Base-by-base conservation (phyloP, 2,329 filamentous ascomycete species). In the Fusarium nanum region DNA sequence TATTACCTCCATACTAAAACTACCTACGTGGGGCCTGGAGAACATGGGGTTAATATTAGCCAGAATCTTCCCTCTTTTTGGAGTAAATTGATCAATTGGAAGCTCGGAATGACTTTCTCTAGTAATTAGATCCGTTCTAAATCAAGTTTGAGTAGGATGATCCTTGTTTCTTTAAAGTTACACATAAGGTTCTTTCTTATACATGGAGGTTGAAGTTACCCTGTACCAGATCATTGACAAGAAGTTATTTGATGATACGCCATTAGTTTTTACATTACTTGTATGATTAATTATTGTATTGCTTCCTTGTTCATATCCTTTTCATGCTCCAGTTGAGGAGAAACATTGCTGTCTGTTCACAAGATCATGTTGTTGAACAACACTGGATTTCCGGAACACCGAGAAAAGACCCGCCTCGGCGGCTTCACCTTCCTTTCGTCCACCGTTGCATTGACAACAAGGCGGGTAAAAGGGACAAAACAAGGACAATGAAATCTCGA, bases 21-120 rank as follows among this genome's bases (percentile, higher is more conserved):
- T 27, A 53, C 49, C 27, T 27, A 53, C 49, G 34, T 53, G 49
- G 49, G 49, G 49, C 49, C 23, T 41, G 23, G 20, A 22, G 49
- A 42, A 42, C 49, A 53, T 53, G 49, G 49, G 49, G 49, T 42
- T 42, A 28, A 42, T 8, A 20, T 34, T 41, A 22, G 13, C 49
- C 23, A 25, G 22, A 27, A 12, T 53, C 18, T 28, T 20, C 18
- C 16, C 13, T 41, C 9, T 16, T 27, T 22, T 53, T 42, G n/a
- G 32, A 42, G n/a, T 22, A 41, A 42, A 37, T 25, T 3, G 4
- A 22, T 18, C 14, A 42, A 42, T 41, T 42, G 18, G 23, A 53
- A 7, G 49, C n/a, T 40, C 23, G n/a, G n/a, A 53, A 23, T 16
- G 16, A 27, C 49, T 40, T 27, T 6, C 22, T 40, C 8, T 4